Base-by-base conservation (phyloP, 106 monocot species). In the Dendrobium nobile region DNA sequence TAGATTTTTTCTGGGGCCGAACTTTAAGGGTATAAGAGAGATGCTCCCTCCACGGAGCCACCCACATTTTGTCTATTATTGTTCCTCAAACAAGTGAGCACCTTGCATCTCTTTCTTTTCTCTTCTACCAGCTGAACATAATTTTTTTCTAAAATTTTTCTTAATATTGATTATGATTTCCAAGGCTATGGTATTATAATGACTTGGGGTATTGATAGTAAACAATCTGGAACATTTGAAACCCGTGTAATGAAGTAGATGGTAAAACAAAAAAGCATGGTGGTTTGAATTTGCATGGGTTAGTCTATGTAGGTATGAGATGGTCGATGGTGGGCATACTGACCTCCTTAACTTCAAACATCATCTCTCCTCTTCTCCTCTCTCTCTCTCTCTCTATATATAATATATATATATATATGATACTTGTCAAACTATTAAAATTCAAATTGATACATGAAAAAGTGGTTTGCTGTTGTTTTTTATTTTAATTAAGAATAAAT, bases 21-120 rank as follows among this genome's bases (percentile, higher is more conserved):
- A 85, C 13, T 99, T 99, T 40, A 95, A 85, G 86, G 99, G 99
- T 43, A 86, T 99, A 73, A 99, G n/a, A n/a, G n/a, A 99, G 68
- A 99, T 99, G 99, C 84, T 99, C 31, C 99, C 95, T 47, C 99
- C 99, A 59, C 95, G 99, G 59, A n/a, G n/a, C n/a, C n/a, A n/a
- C n/a, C 85, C 87, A 0, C 99, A 99, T 83, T 95, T 99, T 75
- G 41, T 99, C 15, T 93, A 91, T 65, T 99, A 95, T 72, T 81
- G 87, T 56, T 41, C 95, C 19, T 65, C 99, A 19, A 87, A 87
- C 89, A 99, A 91, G 99, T 99, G 84, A 80, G 81, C 45, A 20
- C 24, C n/a, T 28, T 33, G 19, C 37, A 28, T 70, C 15, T 31
- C 55, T 55, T 43, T 43, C 22, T n/a, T 74, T 4, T 43, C 7